phyloP scores from a whole-genome alignment of 306 rosid genomes.

The Pterocarpus macrocarpus region DNA sequence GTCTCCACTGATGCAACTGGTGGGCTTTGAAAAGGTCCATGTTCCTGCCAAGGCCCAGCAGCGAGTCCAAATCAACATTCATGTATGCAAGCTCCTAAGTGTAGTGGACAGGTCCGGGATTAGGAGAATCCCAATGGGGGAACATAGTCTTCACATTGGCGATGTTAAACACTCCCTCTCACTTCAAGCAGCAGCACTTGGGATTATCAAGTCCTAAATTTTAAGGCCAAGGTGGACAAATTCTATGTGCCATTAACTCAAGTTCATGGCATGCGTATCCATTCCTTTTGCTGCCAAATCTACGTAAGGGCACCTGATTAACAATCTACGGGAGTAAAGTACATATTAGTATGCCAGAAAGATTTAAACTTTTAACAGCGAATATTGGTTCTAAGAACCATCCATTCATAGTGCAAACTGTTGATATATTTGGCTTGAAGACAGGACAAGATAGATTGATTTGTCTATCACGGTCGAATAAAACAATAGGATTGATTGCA shows the following conservation, averaged over 20 bases:
- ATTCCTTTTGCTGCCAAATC: neutral
- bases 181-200: slow-evolving; percentile 64
- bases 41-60: slow-evolving; percentile 59
- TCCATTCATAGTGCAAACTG: slow-evolving; percentile 37
- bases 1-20: slow-evolving; percentile 72
- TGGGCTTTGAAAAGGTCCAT: slow-evolving; percentile 74
- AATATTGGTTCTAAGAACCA: neutral
- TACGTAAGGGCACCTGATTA: neutral
- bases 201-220: slow-evolving; percentile 67
- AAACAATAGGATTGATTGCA: slow-evolving; percentile 20
- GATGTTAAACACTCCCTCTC: slow-evolving; percentile 65
- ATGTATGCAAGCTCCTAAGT: slow-evolving; percentile 81
- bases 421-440: slow-evolving; percentile 41
- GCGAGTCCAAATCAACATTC: slow-evolving; percentile 65
- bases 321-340: neutral
- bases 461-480: slow-evolving; percentile 18
- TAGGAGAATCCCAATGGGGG: slow-evolving; percentile 81
- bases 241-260: neutral
- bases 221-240: neutral
- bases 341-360: slow-evolving; percentile 1
- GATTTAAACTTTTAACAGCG: neutral
- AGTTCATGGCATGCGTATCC: neutral
- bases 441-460: slow-evolving; percentile 38
- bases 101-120: slow-evolving; percentile 80
- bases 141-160: slow-evolving; percentile 71